phyloP scores from a whole-genome alignment of 225 moss, liverwort and hornwort species.

The Polytrichum commune region DNA sequence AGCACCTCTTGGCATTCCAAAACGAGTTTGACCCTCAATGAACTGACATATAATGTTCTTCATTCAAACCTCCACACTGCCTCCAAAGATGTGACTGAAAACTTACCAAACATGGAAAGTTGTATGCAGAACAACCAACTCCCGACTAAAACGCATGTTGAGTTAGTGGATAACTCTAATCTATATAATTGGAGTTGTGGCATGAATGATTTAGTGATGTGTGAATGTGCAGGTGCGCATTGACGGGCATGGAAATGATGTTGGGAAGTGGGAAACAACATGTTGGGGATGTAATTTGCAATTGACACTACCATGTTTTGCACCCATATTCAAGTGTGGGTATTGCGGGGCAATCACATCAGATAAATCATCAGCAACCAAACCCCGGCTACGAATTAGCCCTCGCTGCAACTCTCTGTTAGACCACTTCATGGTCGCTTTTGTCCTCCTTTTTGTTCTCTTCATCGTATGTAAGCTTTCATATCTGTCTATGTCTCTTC shows the following conservation, averaged over 20 bases:
- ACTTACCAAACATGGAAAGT: no score
- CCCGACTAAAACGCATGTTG: no score
- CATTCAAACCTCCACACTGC: no score
- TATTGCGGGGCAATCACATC: conserved; percentile 86
- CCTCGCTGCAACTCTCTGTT: conserved; percentile 38
- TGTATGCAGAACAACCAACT: no score
- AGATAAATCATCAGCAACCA: conserved; percentile 24
- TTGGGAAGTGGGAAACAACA: conserved; percentile 32
- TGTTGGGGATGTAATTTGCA: conserved; percentile 83
- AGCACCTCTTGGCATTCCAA: no score
- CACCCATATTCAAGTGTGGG: conserved; percentile 78
- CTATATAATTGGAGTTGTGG: neutral
- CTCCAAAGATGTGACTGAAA: no score
- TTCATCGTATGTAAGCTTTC: conserved; percentile 65
- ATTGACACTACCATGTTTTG: conserved; percentile 49
- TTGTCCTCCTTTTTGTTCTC: conserved; percentile 46
- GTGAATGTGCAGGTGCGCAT: conserved; percentile 19
- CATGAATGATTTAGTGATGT: neutral
- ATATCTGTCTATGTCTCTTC: conserved; percentile 2
- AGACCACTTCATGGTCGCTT: conserved; percentile 67
- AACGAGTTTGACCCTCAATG: no score
- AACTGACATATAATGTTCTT: no score
- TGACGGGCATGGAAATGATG: conserved; percentile 25
- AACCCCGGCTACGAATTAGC: conserved; percentile 40
- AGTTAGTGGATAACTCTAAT: no score